These are phyloP conservation scores for Sphaerosporella brunnea DNA, from an alignment of 495 filamentous ascomycete genomes.

Conservation along the genomic window DNA sequence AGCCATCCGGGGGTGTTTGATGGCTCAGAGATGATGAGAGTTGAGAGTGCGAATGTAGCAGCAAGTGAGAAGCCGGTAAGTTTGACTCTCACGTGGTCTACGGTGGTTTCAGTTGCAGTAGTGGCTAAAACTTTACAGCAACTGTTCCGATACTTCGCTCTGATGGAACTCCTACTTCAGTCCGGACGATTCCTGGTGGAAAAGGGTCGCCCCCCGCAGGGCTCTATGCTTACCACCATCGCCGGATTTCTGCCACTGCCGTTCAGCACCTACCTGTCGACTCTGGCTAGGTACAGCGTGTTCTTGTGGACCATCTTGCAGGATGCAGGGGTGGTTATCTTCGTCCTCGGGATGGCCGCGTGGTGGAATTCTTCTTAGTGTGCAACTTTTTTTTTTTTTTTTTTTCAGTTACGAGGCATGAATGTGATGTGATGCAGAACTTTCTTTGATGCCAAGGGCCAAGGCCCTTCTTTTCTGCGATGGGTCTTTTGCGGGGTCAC, in stretches of 20 bases:
- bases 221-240: conserved; percentile 23
- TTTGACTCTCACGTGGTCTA: too few species aligned
- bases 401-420: not conserved
- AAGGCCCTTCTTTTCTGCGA: too few species aligned
- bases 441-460: too few species aligned
- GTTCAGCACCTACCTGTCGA: conserved; percentile 17
- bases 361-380: conserved; percentile 31
- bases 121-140: too few species aligned
- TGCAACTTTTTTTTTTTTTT: not conserved
- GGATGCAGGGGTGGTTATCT: conserved; percentile 35
- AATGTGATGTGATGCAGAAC: too few species aligned
- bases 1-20: conserved; percentile 13
- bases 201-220: conserved; percentile 24
- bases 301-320: conserved; percentile 32
- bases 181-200: conserved; percentile 23
- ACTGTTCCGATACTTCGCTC: conserved; percentile 25
- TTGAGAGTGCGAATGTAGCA: conserved; percentile 9
- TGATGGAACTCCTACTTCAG: conserved; percentile 24
- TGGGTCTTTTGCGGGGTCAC: too few species aligned
- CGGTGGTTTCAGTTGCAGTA: too few species aligned
- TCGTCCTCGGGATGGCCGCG: conserved; percentile 30
- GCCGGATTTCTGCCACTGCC: conserved; percentile 21
- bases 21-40: conserved; percentile 15
- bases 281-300: conserved; percentile 29
- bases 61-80: conserved; percentile 20